phyloP scores from a whole-genome alignment of 2,329 filamentous ascomycete species.

The Coleophoma eucalyptorum region DNA sequence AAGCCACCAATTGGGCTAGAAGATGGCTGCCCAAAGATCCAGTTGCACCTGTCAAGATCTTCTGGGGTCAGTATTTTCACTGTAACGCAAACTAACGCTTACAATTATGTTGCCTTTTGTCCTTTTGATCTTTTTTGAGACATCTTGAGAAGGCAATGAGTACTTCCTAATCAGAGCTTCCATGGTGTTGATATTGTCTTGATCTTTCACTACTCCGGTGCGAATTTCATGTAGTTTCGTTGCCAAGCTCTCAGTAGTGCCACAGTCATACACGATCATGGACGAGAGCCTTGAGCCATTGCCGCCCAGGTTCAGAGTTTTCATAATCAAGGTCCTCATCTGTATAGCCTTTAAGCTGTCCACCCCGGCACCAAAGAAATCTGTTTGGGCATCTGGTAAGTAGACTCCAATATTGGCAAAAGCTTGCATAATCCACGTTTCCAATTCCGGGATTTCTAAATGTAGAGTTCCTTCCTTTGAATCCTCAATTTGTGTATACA shows the following conservation, averaged over 20 bases:
- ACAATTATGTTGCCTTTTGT: not conserved
- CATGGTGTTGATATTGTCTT: slow-evolving; percentile 36
- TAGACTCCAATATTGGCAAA: slow-evolving; percentile 2
- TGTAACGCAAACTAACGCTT: not conserved
- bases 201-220: slow-evolving; percentile 25
- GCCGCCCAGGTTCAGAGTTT: slow-evolving; percentile 43
- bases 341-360: slow-evolving; percentile 57
- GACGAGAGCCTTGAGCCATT: slow-evolving; percentile 38
- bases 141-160: slow-evolving; percentile 25
- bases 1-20: slow-evolving; percentile 51
- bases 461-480: slow-evolving; percentile 9
- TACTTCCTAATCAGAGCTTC: slow-evolving; percentile 37
- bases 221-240: slow-evolving; percentile 36
- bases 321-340: slow-evolving; percentile 47
- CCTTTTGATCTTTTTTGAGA: not conserved
- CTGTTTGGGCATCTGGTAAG: slow-evolving; percentile 33
- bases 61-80: not conserved
- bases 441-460: slow-evolving; percentile 24
- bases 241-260: slow-evolving; percentile 41
- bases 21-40: slow-evolving; percentile 62
- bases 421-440: slow-evolving; percentile 22
- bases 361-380: slow-evolving; percentile 55
- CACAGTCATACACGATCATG: slow-evolving; percentile 56
- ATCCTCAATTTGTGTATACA: slow-evolving; percentile 16
- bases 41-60: slow-evolving; percentile 59